phyloP scores from a whole-genome alignment of 352 stramenopile genomes.

The Plasmopara viticola region DNA sequence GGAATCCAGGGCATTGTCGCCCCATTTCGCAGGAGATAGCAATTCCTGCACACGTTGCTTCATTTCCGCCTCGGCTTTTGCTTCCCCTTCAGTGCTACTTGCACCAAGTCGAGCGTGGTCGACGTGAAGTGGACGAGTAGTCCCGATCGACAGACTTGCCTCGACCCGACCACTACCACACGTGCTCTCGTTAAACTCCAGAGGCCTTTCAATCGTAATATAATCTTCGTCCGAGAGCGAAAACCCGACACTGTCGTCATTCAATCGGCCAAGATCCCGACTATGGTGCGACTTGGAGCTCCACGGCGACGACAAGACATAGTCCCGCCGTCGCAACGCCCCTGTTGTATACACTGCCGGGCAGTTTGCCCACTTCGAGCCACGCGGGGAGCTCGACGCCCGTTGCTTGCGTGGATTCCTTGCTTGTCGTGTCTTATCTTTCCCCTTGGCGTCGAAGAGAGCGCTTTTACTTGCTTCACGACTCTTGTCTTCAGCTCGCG shows the following conservation, averaged over 20 bases:
- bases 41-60: constrained; percentile 32
- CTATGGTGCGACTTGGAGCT: constrained; percentile 13
- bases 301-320: constrained; percentile 44
- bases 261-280: constrained; percentile 19
- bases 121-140: too few species aligned
- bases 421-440: constrained; percentile 9
- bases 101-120: not conserved
- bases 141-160: too few species aligned
- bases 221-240: constrained; percentile 70
- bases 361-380: constrained; percentile 30
- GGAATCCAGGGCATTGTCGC: constrained; percentile 30
- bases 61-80: constrained; percentile 12
- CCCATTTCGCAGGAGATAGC: constrained; percentile 43
- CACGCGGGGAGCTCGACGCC: constrained; percentile 22
- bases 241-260: constrained; percentile 28
- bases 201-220: constrained; percentile 44
- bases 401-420: constrained; percentile 5
- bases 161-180: not conserved
- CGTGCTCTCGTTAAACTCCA: constrained; percentile 21
- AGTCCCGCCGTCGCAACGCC: constrained; percentile 33
- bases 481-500: not conserved
- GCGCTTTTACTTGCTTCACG: not conserved
- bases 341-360: constrained; percentile 34
- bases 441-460: too few species aligned
- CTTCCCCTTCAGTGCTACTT: constrained; percentile 11